Evolutionary conservation across 441 rosid genomes (phyloP).

Genomic region (Euphorbia celastroides): DNA sequence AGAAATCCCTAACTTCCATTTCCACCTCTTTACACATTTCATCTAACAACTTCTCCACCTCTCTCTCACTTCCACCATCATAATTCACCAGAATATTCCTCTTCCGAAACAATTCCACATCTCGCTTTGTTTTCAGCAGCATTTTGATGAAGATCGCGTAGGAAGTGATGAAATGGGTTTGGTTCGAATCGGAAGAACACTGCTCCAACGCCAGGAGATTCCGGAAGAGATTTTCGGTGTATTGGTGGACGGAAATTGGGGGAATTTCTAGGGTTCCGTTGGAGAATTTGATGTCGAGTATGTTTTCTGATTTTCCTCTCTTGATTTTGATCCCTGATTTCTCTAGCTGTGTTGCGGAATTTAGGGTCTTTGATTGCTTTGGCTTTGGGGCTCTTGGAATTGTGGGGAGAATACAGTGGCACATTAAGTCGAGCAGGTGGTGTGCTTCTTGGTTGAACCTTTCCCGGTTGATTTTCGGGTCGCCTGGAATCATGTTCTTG

Average conservation of each 20-base stretch:
- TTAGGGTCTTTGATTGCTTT: not conserved
- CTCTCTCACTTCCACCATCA: not conserved
- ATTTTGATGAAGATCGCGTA: constrained; percentile 36
- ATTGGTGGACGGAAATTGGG: constrained; percentile 23
- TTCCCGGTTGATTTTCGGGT: constrained; percentile 20
- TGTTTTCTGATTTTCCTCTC: constrained; percentile 22
- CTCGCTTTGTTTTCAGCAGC: constrained; percentile 24
- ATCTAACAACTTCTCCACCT: constrained; percentile 20
- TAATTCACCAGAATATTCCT: constrained; percentile 23
- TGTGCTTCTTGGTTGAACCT: constrained; percentile 47
- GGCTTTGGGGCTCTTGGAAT: constrained; percentile 20
- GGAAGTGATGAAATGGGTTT: constrained; percentile 30
- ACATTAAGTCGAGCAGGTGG: constrained; percentile 48
- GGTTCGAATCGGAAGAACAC: constrained; percentile 14
- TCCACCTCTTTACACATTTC: constrained; percentile 24
- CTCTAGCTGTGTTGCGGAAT: constrained; percentile 22
- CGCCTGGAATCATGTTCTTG: constrained; percentile 49
- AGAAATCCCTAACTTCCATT: constrained; percentile 25
- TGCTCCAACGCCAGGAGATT: constrained; percentile 45
- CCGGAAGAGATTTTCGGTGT: constrained; percentile 41
- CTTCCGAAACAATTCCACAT: constrained; percentile 27
- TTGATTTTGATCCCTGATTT: constrained; percentile 29
- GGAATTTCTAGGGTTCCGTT: constrained; percentile 42
- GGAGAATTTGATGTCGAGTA: constrained; percentile 34
- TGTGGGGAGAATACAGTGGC: constrained; percentile 47